Evolutionary conservation across 1,139 yeast genomes (phyloP).

Genomic region (Yamadazyma trypodendri): DNA sequence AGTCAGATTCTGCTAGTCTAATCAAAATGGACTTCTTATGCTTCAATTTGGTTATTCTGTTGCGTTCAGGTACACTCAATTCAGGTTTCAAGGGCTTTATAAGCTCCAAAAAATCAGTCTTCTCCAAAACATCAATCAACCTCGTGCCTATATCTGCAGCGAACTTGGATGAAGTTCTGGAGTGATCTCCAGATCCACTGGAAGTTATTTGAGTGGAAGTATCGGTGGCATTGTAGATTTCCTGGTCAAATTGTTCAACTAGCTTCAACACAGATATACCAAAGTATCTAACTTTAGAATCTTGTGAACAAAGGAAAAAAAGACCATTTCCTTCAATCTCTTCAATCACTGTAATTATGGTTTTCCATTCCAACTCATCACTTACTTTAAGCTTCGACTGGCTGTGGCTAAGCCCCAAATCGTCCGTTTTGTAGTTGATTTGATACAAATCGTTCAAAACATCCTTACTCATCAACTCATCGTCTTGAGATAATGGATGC

Average conservation of each 20-base stretch:
- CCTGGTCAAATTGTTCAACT: constrained; percentile 83
- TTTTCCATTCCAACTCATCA: constrained; percentile 76
- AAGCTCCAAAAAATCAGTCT: constrained; percentile 65
- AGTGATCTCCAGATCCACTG: constrained; percentile 31
- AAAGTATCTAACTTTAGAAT: constrained; percentile 65
- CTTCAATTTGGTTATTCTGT: constrained; percentile 64
- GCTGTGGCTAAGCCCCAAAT: constrained; percentile 23
- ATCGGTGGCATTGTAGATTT: constrained; percentile 56
- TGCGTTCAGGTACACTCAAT: constrained; percentile 78
- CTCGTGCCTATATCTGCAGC: constrained; percentile 81
- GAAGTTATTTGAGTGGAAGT: constrained; percentile 5
- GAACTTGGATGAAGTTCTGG: constrained; percentile 65
- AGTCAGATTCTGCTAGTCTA: constrained; percentile 81
- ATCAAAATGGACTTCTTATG: constrained; percentile 64
- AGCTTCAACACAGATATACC: constrained; percentile 75
- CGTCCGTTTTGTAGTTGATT: constrained; percentile 40
- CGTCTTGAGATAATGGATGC: constrained; percentile 35
- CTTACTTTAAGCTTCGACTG: constrained; percentile 35
- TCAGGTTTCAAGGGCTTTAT: constrained; percentile 59
- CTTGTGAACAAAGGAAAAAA: constrained; percentile 88
- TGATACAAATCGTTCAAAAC: constrained; percentile 46
- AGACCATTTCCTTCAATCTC: constrained; percentile 96
- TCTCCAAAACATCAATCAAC: constrained; percentile 73
- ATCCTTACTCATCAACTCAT: constrained; percentile 40
- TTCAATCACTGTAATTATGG: constrained; percentile 79